Evolutionary conservation across 768 basidiomycete species (phyloP).

Genomic region (Dioszegia hungarica): DNA sequence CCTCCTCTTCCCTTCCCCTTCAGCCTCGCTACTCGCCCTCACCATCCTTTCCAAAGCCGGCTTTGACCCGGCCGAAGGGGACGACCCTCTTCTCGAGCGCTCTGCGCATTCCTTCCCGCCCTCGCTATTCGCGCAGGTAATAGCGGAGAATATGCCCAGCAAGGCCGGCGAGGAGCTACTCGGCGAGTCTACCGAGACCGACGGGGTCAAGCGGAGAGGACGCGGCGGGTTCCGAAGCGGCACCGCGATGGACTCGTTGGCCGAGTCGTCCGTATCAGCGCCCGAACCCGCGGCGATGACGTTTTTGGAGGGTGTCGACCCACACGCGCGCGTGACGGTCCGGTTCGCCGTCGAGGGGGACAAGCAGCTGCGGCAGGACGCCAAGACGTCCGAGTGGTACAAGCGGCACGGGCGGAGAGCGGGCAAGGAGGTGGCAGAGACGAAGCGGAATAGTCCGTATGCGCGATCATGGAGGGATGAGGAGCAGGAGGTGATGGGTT

Average conservation of each 20-base stretch:
- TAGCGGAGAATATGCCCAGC: constrained; percentile 15
- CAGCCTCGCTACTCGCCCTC: constrained; percentile 34
- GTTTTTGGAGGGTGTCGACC: constrained; percentile 31
- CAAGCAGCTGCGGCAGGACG: constrained; percentile 25
- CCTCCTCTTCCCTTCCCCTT: constrained; percentile 37
- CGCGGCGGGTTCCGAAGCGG: constrained; percentile 24
- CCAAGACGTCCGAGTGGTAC: constrained; percentile 42
- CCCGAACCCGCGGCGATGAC: not conserved
- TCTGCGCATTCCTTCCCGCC: constrained; percentile 43
- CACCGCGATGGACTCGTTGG: not conserved
- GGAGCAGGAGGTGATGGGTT: constrained; percentile 12
- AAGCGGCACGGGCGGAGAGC: constrained; percentile 37
- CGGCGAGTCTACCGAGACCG: not conserved
- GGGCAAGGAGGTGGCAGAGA: constrained; percentile 33
- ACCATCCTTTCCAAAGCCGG: constrained; percentile 41
- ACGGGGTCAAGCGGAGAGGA: constrained; percentile 21
- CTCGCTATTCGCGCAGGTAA: constrained; percentile 26
- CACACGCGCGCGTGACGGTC: constrained; percentile 36
- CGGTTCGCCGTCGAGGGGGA: constrained; percentile 40
- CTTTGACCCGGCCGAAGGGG: constrained; percentile 45
- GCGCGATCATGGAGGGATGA: not conserved
- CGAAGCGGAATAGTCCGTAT: constrained; percentile 1
- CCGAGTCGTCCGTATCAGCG: no score
- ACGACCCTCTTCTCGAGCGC: constrained; percentile 44
- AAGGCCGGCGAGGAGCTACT: constrained; percentile 29